Base-by-base conservation (phyloP, 164 flowering plant species). In the Brasenia schreberi region DNA sequence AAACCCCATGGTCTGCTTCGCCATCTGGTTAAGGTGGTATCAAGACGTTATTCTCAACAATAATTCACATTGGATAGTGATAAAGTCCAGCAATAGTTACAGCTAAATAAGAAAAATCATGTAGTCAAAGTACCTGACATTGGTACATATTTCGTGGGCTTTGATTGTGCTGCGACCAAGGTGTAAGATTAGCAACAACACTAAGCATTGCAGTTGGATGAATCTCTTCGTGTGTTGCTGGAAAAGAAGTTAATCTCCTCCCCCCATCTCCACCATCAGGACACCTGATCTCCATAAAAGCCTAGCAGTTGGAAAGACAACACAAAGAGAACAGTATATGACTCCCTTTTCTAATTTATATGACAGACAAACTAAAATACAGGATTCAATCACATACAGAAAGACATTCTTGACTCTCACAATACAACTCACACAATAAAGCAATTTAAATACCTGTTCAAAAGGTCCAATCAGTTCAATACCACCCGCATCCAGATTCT, bases 111-210 rank as follows among this genome's bases (percentile, higher is more conserved):
- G 27, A 23, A 23, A 23, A 23, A 23, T 23, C 27, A 0, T 23
- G 27, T 23, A 23, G 27, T 23, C 27, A 23, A 23, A 23, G 7
- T 58, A 92, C 98, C 97, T 94, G 97, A 76, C 98, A 94, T 77
- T 94, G 98, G 74, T 94, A 94, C 98, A 94, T 94, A 67, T 94
- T 94, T 4, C 98, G 89, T 16, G 98, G 98, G 65, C 97, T 91
- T 78, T 94, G 98, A 79, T 94, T 94, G 73, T 94, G 97, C 71
- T 94, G 93, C 58, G 97, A 94, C 90, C 90, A 94, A 60, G 98
- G 98, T 65, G 97, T 94, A 58, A 94, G 90, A 79, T 80, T 94
- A 68, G 90, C 97, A 72, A 91, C 96, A 43, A 94, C 87, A 77
- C 98, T 91, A 39, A 94, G 86, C 70, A 94, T 83, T 71, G 79